Conservation (phyloP, 1,284 basidiomycete species). For the Stygiomarasmius scandens region DNA sequence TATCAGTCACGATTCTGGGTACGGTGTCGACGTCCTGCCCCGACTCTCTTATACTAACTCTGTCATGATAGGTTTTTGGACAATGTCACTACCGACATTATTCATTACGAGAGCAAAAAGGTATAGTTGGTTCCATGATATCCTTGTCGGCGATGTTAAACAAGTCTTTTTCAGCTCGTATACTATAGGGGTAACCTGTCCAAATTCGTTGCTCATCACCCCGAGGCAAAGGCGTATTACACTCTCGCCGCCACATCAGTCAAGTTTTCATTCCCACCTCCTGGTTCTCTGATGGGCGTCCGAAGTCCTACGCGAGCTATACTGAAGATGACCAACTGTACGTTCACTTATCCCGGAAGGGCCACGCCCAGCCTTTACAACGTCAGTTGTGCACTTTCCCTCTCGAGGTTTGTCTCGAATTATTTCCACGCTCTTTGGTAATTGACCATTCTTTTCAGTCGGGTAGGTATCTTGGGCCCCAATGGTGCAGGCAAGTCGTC, state of each 20-base stretch:
- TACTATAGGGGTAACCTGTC: slow-evolving; percentile 97
- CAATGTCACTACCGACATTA: slow-evolving; percentile 96
- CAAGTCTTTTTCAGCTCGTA: slow-evolving; percentile 59
- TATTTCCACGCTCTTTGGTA: slow-evolving; percentile 19
- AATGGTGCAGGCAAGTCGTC: slow-evolving; percentile 96
- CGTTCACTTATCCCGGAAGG: slow-evolving; percentile 94
- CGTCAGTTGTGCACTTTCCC: slow-evolving; percentile 90
- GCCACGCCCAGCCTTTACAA: slow-evolving; percentile 82
- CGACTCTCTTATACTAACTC: slow-evolving; percentile 14
- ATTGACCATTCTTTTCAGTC: slow-evolving; percentile 45
- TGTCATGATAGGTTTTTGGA: slow-evolving; percentile 80
- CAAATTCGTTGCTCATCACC: slow-evolving; percentile 88
- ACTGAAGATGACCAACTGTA: slow-evolving; percentile 90
- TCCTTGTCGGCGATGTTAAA: neutral
- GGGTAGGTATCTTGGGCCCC: slow-evolving; percentile 89
- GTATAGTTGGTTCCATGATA: slow-evolving; percentile 32
- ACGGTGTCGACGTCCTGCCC: slow-evolving; percentile 28
- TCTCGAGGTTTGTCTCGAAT: slow-evolving; percentile 68
- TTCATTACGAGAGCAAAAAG: slow-evolving; percentile 98
- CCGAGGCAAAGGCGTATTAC: slow-evolving; percentile 97
- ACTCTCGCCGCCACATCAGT: slow-evolving; percentile 93
- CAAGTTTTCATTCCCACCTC: slow-evolving; percentile 96
- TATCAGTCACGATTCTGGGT: slow-evolving; percentile 97
- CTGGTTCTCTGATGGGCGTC: slow-evolving; percentile 96
- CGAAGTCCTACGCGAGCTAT: slow-evolving; percentile 97